These are phyloP conservation scores for Xanthoconium purpureum DNA, from an alignment of 768 basidiomycete genomes.

Conservation along the genomic window DNA sequence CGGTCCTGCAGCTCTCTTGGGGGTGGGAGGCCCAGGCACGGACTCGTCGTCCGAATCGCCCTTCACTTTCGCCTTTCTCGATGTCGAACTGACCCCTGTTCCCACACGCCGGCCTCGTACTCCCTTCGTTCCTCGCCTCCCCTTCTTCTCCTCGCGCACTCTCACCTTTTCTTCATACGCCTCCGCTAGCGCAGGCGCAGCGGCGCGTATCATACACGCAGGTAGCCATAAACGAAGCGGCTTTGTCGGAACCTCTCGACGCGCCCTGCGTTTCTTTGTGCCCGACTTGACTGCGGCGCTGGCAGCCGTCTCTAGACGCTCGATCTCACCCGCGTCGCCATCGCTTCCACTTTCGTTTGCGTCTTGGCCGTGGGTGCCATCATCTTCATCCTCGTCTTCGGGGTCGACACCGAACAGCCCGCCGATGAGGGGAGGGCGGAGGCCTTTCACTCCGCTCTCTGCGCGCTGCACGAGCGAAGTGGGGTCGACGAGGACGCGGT, in stretches of 20 bases:
- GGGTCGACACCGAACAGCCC: conserved; percentile 39
- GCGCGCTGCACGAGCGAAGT: conserved; percentile 60
- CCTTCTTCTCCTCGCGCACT: conserved; percentile 46
- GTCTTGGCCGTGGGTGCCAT: conserved; percentile 21
- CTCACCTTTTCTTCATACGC: conserved; percentile 58
- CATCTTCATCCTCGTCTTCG: conserved; percentile 49
- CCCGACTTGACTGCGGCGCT: conserved; percentile 17
- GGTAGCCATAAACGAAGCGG: conserved; percentile 79
- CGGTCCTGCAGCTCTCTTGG: conserved; percentile 3
- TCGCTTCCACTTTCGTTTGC: conserved; percentile 45
- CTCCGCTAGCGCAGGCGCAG: conserved; percentile 61
- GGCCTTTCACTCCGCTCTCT: conserved; percentile 63
- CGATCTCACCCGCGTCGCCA: conserved; percentile 25
- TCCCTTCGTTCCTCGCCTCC: conserved; percentile 21
- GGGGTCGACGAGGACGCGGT: conserved; percentile 75
- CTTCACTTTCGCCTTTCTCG: neutral
- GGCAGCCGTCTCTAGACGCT: conserved; percentile 28
- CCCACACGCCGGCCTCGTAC: conserved; percentile 2
- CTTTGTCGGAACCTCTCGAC: conserved; percentile 41
- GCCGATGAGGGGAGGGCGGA: conserved; percentile 43
- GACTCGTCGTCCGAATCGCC: neutral
- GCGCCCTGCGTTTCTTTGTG: conserved; percentile 23
- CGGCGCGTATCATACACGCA: conserved; percentile 68
- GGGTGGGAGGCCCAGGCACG: conserved; percentile 1
- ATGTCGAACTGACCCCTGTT: neutral